phyloP scores from a whole-genome alignment of 352 stramenopile genomes.

The Phytophthora gonapodyides region DNA sequence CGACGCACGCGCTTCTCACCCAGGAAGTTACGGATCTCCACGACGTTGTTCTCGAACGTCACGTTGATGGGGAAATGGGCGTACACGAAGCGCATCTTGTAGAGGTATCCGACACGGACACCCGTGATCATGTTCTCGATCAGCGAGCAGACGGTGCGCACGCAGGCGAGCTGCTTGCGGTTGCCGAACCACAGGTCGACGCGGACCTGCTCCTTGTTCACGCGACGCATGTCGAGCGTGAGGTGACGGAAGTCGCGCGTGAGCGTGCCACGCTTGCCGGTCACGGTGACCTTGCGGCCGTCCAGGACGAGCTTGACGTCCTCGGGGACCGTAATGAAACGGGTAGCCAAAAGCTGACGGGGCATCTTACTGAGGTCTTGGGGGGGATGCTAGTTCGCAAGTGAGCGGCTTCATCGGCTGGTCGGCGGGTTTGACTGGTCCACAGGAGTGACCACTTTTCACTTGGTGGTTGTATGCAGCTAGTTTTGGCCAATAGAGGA shows the following conservation, averaged over 20 bases:
- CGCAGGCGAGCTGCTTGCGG: constrained; percentile 98
- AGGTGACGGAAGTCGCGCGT: constrained; percentile 98
- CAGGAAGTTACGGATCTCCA: constrained; percentile 99
- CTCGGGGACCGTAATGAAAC: constrained; percentile 93
- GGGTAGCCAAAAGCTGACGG: constrained; percentile 92
- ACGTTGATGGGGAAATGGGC: constrained; percentile 99
- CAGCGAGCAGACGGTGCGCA: constrained; percentile 98
- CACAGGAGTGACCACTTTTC: not conserved
- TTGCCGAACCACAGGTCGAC: constrained; percentile 99
- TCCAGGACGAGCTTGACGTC: constrained; percentile 95
- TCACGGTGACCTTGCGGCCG: constrained; percentile 95
- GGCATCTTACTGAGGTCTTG: constrained; percentile 65
- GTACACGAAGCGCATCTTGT: constrained; percentile 99
- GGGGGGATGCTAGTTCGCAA: constrained; percentile 76
- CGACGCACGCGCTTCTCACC: constrained; percentile 98
- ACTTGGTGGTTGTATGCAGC: constrained; percentile 8
- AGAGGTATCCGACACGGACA: constrained; percentile 97
- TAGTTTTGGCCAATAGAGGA: constrained; percentile 14
- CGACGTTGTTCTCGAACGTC: constrained; percentile 90
- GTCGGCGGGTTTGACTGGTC: constrained; percentile 24
- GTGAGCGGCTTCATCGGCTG: constrained; percentile 28
- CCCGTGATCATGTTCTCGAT: constrained; percentile 99
- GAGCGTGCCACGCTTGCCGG: constrained; percentile 95
- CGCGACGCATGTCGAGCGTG: constrained; percentile 93
- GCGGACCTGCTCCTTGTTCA: constrained; percentile 93